Conservation (phyloP, 2,329 filamentous ascomycete genomes). For the Fusarium heterosporum region DNA sequence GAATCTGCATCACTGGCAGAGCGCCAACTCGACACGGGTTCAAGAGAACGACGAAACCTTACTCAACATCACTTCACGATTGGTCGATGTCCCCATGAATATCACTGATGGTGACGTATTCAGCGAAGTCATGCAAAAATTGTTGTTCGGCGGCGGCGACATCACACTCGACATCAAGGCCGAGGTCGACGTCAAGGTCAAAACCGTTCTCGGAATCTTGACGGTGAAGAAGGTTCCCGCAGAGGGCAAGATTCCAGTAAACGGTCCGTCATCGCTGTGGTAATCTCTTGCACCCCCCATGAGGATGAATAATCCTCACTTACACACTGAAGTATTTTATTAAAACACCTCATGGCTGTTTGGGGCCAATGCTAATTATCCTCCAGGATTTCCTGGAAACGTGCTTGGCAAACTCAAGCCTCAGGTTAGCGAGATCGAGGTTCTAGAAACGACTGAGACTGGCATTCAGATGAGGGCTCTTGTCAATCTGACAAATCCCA, state of each 20-base stretch:
- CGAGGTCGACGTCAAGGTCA: constrained; percentile 82
- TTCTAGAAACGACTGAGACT: constrained; percentile 77
- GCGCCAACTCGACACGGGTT: constrained; percentile 81
- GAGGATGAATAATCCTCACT: constrained; percentile 44
- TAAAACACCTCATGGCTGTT: constrained; percentile 44
- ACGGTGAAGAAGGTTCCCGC: constrained; percentile 86
- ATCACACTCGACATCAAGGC: constrained; percentile 82
- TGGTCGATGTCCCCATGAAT: constrained; percentile 82
- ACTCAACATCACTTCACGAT: constrained; percentile 79
- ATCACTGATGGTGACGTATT: constrained; percentile 86
- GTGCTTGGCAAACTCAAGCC: constrained; percentile 65
- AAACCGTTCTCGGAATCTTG: constrained; percentile 84
- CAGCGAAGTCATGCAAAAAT: constrained; percentile 80
- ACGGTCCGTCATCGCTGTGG: constrained; percentile 81
- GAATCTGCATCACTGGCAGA: constrained; percentile 84
- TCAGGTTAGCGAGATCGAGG: constrained; percentile 75
- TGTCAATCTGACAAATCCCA: constrained; percentile 91
- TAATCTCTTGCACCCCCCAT: constrained; percentile 47
- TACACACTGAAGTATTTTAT: constrained; percentile 48
- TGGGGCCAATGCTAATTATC: constrained; percentile 50
- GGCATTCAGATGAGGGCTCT: constrained; percentile 77
- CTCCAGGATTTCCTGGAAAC: constrained; percentile 69
- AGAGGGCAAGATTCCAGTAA: constrained; percentile 87
- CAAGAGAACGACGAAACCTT: constrained; percentile 68
- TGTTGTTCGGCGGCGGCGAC: constrained; percentile 78